A percentile compares a stretch with the other conserved stretches of the same genome.
These are phyloP conservation scores for Penicillium hesseltinei DNA, from an alignment of 2,329 filamentous ascomycete genomes.

Conservation along the genomic window DNA sequence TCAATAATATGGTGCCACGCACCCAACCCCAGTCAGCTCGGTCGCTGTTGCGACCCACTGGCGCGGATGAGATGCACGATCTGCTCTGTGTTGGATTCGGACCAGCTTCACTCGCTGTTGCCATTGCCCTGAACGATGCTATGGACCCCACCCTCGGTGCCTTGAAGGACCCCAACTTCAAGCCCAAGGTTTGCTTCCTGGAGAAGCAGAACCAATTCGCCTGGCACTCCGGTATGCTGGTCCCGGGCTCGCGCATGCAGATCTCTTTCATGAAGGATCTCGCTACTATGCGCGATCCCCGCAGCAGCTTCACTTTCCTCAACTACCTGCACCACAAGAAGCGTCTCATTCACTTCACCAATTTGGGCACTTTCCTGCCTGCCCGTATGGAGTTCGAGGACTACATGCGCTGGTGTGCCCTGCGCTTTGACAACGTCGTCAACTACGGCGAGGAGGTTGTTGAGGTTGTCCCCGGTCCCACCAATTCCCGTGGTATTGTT, in stretches of 20 bases:
- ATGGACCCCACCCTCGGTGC: constrained; percentile 49
- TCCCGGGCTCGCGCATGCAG: constrained; percentile 93
- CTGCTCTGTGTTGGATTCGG: constrained; percentile 90
- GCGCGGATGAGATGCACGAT: constrained; percentile 69
- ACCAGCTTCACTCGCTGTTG: constrained; percentile 84
- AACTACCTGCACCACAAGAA: constrained; percentile 84
- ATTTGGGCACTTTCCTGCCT: constrained; percentile 83
- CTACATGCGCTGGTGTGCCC: constrained; percentile 90
- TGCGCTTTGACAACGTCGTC: constrained; percentile 70
- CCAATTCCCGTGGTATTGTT: constrained; percentile 49
- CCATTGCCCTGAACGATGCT: constrained; percentile 83
- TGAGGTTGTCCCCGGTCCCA: constrained; percentile 62
- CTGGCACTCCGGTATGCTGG: constrained; percentile 94
- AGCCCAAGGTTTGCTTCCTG: constrained; percentile 77
- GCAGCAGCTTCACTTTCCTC: constrained; percentile 89
- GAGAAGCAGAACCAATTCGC: constrained; percentile 81
- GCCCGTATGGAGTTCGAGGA: constrained; percentile 88
- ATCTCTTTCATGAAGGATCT: constrained; percentile 97
- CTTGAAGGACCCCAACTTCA: constrained; percentile 30
- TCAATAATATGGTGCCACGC: constrained; percentile 24
- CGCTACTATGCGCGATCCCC: constrained; percentile 81
- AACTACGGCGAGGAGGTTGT: constrained; percentile 76
- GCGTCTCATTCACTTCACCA: constrained; percentile 86
- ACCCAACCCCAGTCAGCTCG: constrained; percentile 18
- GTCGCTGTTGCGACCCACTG: constrained; percentile 54